These are phyloP conservation scores for Pholiota microspora DNA, from an alignment of 768 basidiomycete genomes.

Conservation along the genomic window DNA sequence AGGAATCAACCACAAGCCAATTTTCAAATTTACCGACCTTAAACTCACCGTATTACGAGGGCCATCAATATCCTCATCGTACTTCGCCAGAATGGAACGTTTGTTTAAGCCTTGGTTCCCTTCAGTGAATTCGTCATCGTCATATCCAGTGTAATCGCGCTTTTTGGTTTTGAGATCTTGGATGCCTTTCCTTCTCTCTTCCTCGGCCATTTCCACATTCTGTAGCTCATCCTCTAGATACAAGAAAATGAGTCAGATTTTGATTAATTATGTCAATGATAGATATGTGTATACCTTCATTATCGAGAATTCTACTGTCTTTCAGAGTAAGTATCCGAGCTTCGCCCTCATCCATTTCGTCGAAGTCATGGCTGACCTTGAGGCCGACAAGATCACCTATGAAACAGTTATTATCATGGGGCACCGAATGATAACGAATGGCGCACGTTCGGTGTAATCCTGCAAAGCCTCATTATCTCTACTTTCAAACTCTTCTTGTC, in stretches of 20 bases:
- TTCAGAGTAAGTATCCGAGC: constrained; percentile 95
- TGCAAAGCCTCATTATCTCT: constrained; percentile 77
- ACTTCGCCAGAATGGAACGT: constrained; percentile 83
- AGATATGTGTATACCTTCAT: constrained; percentile 68
- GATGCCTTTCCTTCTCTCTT: constrained; percentile 75
- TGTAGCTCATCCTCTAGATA: constrained; percentile 92
- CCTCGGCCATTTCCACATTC: constrained; percentile 93
- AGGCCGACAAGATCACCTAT: constrained; percentile 88
- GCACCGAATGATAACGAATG: neutral
- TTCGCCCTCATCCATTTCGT: constrained; percentile 90
- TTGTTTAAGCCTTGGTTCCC: constrained; percentile 73
- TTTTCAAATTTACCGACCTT: neutral
- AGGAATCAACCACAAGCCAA: neutral
- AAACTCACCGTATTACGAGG: constrained; percentile 60
- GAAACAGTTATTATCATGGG: neutral
- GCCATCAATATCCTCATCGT: constrained; percentile 88
- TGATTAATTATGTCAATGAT: neutral
- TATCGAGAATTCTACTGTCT: constrained; percentile 92
- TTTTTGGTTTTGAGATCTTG: constrained; percentile 86
- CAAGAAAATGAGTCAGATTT: neutral
- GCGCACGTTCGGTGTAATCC: constrained; percentile 86
- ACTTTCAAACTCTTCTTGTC: constrained; percentile 79
- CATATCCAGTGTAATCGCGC: constrained; percentile 90
- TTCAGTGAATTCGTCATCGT: constrained; percentile 89
- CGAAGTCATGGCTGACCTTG: constrained; percentile 95